Evolutionary conservation across 192 early-diverging fungal species (phyloP), one percentile per base, ranked within the genome.

Genomic region (Umbelopsis sp.): DNA sequence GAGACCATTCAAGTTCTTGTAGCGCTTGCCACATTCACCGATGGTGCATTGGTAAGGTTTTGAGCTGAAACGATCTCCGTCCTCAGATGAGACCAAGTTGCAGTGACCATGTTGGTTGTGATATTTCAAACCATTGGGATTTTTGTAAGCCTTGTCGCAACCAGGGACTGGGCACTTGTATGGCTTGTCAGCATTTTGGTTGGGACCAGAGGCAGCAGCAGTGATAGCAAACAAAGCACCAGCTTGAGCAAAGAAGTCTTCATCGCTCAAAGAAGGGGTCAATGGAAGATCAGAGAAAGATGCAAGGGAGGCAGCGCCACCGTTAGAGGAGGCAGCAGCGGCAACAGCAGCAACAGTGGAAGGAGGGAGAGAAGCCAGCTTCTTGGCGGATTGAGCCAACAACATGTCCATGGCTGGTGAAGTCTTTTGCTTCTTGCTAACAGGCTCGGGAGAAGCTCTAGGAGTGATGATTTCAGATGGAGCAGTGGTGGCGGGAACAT

Each of bases 101-200:
- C 91, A 91, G 76, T 98, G 97, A 18, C 95, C 94, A 72, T 98
- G 97, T 51, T 91, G 85, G 74, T 95, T 92, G 78, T 97, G 97
- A 84, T 98, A 97, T 76, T 98, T 98, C 69, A 97, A 84, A 7
- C 95, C 95, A 51, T 96, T 96, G 18, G 96, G 95, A 79, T 98
- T 98, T 82, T 98, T 98, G 85, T 98, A 98, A 5, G 93, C 88
- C 84, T 98, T 97, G 68, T 86, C 87, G 80, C 96, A 98, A 13
- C 94, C 94, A 13, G 76, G 75, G 4, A 95, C 81, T 4, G 92
- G 86, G 78, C 95, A 97, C 69, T 90, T 88, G 82, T 96, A 95
- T 16, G 93, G 93, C 73, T 95, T 91, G 70, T 93, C 91, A 52
- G 73, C 73, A 58, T 69, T 68, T 37, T 46, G 21, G 45, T 68